These are phyloP conservation scores for Tetrahymena elliotti DNA, from an alignment of 73 alveolate genomes.

Conservation along the genomic window DNA sequence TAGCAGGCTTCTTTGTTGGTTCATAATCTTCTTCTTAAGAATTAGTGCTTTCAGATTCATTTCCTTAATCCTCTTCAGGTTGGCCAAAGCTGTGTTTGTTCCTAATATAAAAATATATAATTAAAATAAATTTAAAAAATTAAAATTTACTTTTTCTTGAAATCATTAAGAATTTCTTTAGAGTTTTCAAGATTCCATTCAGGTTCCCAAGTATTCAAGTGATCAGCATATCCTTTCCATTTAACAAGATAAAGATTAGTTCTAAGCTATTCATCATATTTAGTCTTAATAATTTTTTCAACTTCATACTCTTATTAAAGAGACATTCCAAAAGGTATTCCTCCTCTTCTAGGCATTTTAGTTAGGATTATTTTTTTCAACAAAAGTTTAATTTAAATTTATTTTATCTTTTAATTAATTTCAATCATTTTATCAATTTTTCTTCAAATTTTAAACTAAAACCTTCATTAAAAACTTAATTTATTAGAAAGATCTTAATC, in stretches of 20 bases:
- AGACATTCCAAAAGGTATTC: neutral
- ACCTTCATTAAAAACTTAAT: neutral
- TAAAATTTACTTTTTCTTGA: neutral
- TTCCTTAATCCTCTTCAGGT: neutral
- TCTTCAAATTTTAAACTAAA: neutral
- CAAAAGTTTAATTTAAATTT: neutral
- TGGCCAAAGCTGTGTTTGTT: neutral
- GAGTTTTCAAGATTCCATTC: neutral
- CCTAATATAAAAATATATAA: neutral
- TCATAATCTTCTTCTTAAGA: neutral
- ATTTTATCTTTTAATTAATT: neutral
- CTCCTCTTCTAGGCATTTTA: conserved; percentile 1
- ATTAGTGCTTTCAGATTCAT: neutral
- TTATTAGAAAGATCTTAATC: neutral
- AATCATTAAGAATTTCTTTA: neutral
- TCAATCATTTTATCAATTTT: neutral
- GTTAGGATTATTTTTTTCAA: neutral
- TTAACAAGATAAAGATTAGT: neutral
- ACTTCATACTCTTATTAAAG: neutral
- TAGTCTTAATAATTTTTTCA: neutral
- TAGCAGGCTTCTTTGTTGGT: neutral
- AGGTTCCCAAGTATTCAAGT: neutral
- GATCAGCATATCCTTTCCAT: neutral
- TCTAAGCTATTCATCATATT: neutral
- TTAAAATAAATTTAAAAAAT: neutral